Conservation (phyloP, 1,139 yeast genomes). For the Pichiaceae sp. region DNA sequence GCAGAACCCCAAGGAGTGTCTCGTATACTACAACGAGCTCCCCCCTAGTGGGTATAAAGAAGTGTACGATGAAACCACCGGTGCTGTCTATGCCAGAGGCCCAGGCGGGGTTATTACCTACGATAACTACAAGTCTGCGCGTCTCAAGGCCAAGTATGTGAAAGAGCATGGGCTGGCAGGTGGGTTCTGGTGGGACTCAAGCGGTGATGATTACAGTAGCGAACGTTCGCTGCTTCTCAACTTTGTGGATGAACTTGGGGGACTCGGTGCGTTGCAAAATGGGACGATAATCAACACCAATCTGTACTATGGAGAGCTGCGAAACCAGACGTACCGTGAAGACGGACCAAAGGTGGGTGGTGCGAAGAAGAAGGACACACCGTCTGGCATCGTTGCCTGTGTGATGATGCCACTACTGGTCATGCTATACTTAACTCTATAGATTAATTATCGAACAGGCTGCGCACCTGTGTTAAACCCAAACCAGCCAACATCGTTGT, state of each 20-base stretch:
- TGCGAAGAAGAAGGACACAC: neutral
- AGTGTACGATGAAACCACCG: constrained; percentile 41
- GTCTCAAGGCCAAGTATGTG: constrained; percentile 55
- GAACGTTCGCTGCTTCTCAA: constrained; percentile 32
- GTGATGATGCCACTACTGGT: neutral
- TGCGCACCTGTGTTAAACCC: constrained; percentile 1
- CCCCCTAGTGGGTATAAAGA: constrained; percentile 29
- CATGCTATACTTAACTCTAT: neutral
- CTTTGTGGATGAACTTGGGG: constrained; percentile 37
- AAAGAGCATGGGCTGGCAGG: constrained; percentile 51
- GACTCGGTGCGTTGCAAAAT: constrained; percentile 16
- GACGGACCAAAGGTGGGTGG: neutral
- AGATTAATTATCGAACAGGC: neutral
- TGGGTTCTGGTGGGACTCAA: constrained; percentile 93
- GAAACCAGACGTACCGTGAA: constrained; percentile 1
- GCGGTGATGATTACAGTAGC: constrained; percentile 46
- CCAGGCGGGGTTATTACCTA: constrained; percentile 45
- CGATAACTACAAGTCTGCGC: constrained; percentile 52
- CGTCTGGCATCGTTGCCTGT: neutral
- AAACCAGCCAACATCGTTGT: constrained; percentile 2
- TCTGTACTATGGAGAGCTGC: constrained; percentile 5
- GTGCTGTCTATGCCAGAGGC: constrained; percentile 44
- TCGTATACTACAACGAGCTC: constrained; percentile 13
- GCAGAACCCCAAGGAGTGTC: constrained; percentile 14
- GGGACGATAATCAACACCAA: constrained; percentile 2